Conservation (phyloP, 345 rosid species). For the Abelmoschus esculentus region DNA sequence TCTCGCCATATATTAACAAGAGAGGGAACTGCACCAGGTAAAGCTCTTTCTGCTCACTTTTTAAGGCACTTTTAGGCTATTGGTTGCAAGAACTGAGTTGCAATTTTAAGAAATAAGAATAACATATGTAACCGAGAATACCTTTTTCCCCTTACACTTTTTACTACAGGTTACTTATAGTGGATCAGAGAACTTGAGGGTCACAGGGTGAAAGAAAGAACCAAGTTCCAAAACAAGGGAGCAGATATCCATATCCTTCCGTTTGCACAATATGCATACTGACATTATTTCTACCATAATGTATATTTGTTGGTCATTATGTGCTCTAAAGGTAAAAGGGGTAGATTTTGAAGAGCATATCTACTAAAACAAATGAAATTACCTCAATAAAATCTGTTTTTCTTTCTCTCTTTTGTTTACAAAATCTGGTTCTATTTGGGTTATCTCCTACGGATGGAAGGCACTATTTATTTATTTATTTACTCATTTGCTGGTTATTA, state of each 20-base stretch:
- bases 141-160: not conserved
- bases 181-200: not conserved
- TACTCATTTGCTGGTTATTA: not conserved
- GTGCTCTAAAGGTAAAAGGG: not conserved
- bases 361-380: not conserved
- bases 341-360: constrained; percentile 1
- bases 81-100: not conserved
- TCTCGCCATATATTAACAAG: constrained; percentile 44
- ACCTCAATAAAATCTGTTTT: not conserved
- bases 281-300: not conserved
- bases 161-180: not conserved
- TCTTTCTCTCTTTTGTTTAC: not conserved
- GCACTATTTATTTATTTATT: not conserved
- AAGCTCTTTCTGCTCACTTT: not conserved
- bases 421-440: not conserved
- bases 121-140: not conserved
- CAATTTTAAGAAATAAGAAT: not conserved
- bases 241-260: not conserved
- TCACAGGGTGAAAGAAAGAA: not conserved
- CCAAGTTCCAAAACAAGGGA: not conserved
- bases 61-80: not conserved
- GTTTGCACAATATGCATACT: not conserved
- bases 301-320: not conserved
- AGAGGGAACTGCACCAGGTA: constrained; percentile 44
- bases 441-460: not conserved